Conservation (phyloP, 257 asterid genomes). For the Solanum sejunctum region DNA sequence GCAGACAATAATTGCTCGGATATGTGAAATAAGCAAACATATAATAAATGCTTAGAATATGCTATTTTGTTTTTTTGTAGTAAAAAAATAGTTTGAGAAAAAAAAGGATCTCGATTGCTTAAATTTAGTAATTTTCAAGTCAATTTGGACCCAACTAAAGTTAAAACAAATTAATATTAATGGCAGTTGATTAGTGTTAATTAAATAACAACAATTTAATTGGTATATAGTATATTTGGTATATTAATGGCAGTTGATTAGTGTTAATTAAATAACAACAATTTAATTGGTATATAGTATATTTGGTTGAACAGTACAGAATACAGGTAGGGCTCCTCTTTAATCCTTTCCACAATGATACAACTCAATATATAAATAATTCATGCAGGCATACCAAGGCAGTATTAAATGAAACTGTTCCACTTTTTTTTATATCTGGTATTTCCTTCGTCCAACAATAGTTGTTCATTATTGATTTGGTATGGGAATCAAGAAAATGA, state of each 20-base stretch:
- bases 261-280: not conserved
- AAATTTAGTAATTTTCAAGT: not conserved
- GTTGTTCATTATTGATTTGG: too few species aligned
- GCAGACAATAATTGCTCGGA: not conserved
- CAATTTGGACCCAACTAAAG: not conserved
- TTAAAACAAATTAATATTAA: not conserved
- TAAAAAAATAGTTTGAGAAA: not conserved
- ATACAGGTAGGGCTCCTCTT: not conserved
- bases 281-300: not conserved
- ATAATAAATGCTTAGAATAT: not conserved
- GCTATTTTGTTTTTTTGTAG: not conserved
- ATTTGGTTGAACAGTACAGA: not conserved
- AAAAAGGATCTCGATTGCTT: not conserved
- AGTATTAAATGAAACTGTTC: not conserved
- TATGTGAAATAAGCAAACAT: not conserved
- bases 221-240: too few species aligned
- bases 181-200: not conserved
- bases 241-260: not conserved
- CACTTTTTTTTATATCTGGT: not conserved
- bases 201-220: not conserved
- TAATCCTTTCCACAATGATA: not conserved
- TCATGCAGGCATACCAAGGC: not conserved
- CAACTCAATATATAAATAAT: not conserved
- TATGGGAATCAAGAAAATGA: too few species aligned
- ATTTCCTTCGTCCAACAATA: too few species aligned